A percentile compares a stretch with the other conserved stretches of the same genome.
These are phyloP conservation scores for Zymoseptoria pseudotritici DNA, from an alignment of 2,329 filamentous ascomycete genomes.

Conservation along the genomic window DNA sequence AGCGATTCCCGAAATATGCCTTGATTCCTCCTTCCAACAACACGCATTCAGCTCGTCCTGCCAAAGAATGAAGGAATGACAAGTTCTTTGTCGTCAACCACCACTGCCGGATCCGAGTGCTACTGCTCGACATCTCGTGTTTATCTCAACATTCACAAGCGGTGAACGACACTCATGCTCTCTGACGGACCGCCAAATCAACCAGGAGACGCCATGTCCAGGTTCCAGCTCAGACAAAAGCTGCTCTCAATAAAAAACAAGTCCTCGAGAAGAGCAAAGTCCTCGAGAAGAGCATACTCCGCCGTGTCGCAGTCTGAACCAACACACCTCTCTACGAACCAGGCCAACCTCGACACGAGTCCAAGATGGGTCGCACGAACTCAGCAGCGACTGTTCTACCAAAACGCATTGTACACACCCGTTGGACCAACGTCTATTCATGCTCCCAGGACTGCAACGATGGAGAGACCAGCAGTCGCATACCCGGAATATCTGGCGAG, in stretches of 20 bases:
- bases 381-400: not conserved
- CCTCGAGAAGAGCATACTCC: not conserved
- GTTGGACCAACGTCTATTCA: not conserved
- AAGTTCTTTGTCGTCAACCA: not conserved
- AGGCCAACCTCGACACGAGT: not conserved
- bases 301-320: not conserved
- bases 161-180: not conserved
- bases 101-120: not conserved
- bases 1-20: not conserved
- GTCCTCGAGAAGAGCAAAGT: not conserved
- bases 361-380: not conserved
- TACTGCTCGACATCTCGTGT: not conserved
- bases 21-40: not conserved
- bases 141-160: not conserved
- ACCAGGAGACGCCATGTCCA: not conserved
- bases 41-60: not conserved
- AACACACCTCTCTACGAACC: not conserved
- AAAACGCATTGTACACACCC: not conserved
- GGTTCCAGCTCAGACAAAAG: not conserved
- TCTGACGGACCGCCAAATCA: not conserved
- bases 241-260: not conserved
- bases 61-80: not conserved
- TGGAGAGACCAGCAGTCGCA: not conserved
- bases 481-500: not conserved
- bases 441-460: not conserved